A percentile compares a stretch with the other conserved stretches of the same genome.
phyloP scores from a whole-genome alignment of 2,329 filamentous ascomycete species.

The Epicoccum nigrum region DNA sequence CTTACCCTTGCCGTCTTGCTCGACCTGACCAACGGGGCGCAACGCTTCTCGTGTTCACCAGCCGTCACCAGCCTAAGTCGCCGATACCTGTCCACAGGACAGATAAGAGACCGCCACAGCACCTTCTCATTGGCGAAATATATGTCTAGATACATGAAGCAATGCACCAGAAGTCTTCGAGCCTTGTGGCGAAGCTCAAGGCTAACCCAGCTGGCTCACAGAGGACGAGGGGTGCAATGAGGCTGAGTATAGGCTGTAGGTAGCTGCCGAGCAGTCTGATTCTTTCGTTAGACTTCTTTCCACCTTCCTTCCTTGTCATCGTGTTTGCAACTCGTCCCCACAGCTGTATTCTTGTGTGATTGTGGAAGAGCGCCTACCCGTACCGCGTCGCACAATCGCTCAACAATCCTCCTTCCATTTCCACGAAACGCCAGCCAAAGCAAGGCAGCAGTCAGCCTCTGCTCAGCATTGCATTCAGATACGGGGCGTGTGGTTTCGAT shows the following conservation, averaged over 20 bases:
- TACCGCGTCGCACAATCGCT: not conserved
- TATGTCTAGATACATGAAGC: slow-evolving; percentile 1
- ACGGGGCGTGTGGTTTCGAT: not conserved
- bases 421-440: not conserved
- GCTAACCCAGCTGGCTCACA: slow-evolving; percentile 13
- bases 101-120: slow-evolving; percentile 18
- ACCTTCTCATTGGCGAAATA: slow-evolving; percentile 9
- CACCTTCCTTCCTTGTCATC: not conserved
- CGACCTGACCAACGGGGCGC: slow-evolving; percentile 11
- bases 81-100: slow-evolving; percentile 16
- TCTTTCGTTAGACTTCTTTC: not conserved
- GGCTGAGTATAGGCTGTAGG: slow-evolving; percentile 8
- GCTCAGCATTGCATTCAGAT: not conserved
- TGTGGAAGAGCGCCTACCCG: not conserved
- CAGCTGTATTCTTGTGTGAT: not conserved
- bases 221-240: slow-evolving; percentile 12
- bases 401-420: not conserved
- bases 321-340: not conserved
- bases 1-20: slow-evolving; percentile 6
- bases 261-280: not conserved
- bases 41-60: slow-evolving; percentile 17
- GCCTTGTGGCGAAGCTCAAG: slow-evolving; percentile 10
- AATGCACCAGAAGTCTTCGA: slow-evolving; percentile 8
- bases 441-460: slow-evolving; percentile 2
- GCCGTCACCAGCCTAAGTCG: slow-evolving; percentile 23